Percentiles rank a stretch among this genome's conserved stretches.
Conservation (phyloP, 1,139 yeast genomes). For the Tardiomyces digboiensis region DNA sequence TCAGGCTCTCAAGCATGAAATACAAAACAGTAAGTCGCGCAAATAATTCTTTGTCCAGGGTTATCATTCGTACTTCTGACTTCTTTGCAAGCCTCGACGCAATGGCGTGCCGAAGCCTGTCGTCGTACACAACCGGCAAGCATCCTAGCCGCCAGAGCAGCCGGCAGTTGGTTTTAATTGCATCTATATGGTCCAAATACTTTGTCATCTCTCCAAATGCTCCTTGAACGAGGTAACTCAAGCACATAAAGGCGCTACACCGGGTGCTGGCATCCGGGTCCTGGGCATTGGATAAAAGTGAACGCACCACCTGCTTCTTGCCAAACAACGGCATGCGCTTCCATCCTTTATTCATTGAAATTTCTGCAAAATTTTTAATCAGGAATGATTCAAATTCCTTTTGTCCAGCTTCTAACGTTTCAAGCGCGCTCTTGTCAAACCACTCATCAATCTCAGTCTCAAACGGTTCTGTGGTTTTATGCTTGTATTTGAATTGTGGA, state of each 20-base stretch:
- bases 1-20: constrained; percentile 32
- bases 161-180: constrained; percentile 25
- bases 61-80: constrained; percentile 9
- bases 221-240: constrained; percentile 34
- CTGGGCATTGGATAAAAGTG: not conserved
- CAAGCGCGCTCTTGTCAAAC: constrained; percentile 22
- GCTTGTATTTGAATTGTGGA: constrained; percentile 12
- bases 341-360: not conserved
- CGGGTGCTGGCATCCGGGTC: constrained; percentile 4
- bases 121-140: constrained; percentile 13
- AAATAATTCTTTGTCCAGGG: constrained; percentile 21
- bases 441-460: constrained; percentile 25
- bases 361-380: constrained; percentile 1
- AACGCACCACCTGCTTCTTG: constrained; percentile 2
- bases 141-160: constrained; percentile 16
- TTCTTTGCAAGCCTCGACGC: constrained; percentile 2
- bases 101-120: constrained; percentile 4
- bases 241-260: constrained; percentile 3
- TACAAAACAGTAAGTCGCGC: constrained; percentile 46
- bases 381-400: constrained; percentile 11
- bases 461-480: not conserved
- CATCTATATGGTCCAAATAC: constrained; percentile 30
- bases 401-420: constrained; percentile 17
- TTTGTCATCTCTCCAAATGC: constrained; percentile 26
- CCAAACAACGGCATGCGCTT: not conserved